Conservation (phyloP, 495 filamentous ascomycete species). For the Penicillium paradoxum region DNA sequence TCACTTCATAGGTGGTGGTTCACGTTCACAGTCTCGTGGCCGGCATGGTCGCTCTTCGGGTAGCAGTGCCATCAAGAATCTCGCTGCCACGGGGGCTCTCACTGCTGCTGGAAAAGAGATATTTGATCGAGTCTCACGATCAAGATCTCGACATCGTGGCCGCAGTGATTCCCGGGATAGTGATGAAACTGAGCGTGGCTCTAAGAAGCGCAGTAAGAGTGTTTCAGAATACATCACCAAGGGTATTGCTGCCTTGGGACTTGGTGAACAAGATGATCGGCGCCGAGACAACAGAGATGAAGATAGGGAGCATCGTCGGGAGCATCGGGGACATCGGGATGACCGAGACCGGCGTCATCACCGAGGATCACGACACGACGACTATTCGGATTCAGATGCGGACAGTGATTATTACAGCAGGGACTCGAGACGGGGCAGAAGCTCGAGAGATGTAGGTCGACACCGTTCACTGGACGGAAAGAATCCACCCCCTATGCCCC, state of each 20-base stretch:
- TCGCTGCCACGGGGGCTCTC: conserved; percentile 70
- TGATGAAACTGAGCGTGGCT: conserved; percentile 38
- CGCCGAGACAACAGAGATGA: conserved; percentile 35
- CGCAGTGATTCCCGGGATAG: conserved; percentile 38
- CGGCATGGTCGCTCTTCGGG: conserved; percentile 31
- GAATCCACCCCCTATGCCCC: conserved; percentile 13
- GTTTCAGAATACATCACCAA: conserved; percentile 53
- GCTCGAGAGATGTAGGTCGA: conserved; percentile 51
- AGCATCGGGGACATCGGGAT: conserved; percentile 4
- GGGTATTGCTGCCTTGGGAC: conserved; percentile 51
- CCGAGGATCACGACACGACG: conserved; percentile 17
- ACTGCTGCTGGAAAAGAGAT: conserved; percentile 78
- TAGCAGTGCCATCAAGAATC: conserved; percentile 51
- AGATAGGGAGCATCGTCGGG: conserved; percentile 20
- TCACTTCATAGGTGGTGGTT: conserved; percentile 68
- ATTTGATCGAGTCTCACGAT: conserved; percentile 56
- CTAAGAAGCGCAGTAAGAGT: conserved; percentile 51
- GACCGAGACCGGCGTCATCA: conserved; percentile 28
- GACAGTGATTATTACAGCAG: conserved; percentile 50
- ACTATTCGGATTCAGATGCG: conserved; percentile 44
- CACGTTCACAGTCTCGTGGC: conserved; percentile 48
- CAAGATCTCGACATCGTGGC: conserved; percentile 54
- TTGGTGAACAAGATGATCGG: conserved; percentile 37
- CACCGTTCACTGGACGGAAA: conserved; percentile 20
- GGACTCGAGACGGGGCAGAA: conserved; percentile 41